Base-by-base conservation (phyloP, 2,329 filamentous ascomycete genomes). In the Fusarium ramigenum region DNA sequence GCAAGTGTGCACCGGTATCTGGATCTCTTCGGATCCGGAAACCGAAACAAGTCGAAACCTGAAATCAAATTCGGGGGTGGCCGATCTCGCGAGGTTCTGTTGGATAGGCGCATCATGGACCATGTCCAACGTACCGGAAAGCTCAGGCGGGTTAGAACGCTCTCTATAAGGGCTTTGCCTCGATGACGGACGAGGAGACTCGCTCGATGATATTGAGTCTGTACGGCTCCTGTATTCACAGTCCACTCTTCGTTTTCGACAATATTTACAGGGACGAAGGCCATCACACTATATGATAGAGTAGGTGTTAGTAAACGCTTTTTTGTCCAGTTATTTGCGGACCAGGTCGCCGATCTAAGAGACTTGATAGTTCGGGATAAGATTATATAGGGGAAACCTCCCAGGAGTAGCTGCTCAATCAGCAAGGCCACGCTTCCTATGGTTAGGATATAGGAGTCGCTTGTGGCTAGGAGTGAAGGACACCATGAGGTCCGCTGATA, bases 261-360 rank as follows among this genome's bases (percentile, higher is more conserved):
- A 92, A 30, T 87, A 88, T 66, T 85, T 85, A 79, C 90, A 92
- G 42, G 89, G 89, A 58, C 83, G 84, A 52, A 84, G 77, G 32
- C 89, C 89, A 80, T 91, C 89, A 80, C 89, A 91, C 89, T 91
- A 72, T 46, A 21, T 25, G n/a, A 34, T 50, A 34, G 18, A 36
- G 28, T 12, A 18, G 5, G 7, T 46, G 60, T 74, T 30, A 74
- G 63, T 32, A 40, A 43, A 40, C 44, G 19, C 30, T 9, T 23
- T n/a, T 43, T 9, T 5, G 43, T 39, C 21, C 37, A 30, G 15
- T 23, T 23, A 30, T 60, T 37, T 19, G n/a, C 5, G 43, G 9
- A 19, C 32, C 28, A 28, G 5, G 11, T 28, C 7, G 16, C 14
- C 19, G n/a, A 36, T 23, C n/a, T 37, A 15, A 49, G n/a, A 53